Base-by-base conservation (phyloP, 2,329 filamentous ascomycete genomes). In the Fonsecaea pugnacius region DNA sequence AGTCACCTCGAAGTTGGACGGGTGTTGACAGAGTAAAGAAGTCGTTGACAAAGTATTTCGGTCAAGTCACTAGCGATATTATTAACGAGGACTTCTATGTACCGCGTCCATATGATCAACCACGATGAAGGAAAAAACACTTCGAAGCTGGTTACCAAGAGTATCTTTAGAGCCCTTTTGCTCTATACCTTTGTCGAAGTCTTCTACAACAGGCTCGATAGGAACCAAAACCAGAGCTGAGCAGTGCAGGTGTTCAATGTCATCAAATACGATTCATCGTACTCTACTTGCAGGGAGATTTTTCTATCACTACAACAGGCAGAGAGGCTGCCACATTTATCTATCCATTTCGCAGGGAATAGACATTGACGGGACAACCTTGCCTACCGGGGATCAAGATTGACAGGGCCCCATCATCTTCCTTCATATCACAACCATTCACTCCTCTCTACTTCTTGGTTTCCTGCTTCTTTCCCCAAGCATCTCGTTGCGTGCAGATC, bases 311-410 rank as follows among this genome's bases (percentile, higher is more conserved):
- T 36, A 18, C 54, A 40, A 36, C 33, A n/a, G 27, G 30, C 30
- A 38, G 27, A 14, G 24, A 53, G 32, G 57, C 30, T 21, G 57
- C 53, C 48, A 43, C 30, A 54, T 60, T 54, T 40, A 27, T 60
- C 51, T 53, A 53, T 60, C 50, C 48, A 54, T 24, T 52, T 55
- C n/a, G 50, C 54, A 64, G 57, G 57, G 53, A 60, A 64, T 50
- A 24, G 35, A 50, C 46, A 46, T 58, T 14, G 51, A 35, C 3
- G n/a, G 33, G 21, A 46, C 32, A 60, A 21, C 57, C 51, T 30
- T 46, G 24, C 27, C 51, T 18, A 33, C 8, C 27, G 30, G 12
- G 35, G 33, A 38, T 59, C 51, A 40, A 48, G 27, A 53, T 58
- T 38, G 51, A 52, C 36, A 30, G 6, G 52, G 16, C 18, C 21